A percentile compares a stretch with the other conserved stretches of the same genome.
Conservation (phyloP, 2,329 filamentous ascomycete genomes). For the Madurella mycetomatis region DNA sequence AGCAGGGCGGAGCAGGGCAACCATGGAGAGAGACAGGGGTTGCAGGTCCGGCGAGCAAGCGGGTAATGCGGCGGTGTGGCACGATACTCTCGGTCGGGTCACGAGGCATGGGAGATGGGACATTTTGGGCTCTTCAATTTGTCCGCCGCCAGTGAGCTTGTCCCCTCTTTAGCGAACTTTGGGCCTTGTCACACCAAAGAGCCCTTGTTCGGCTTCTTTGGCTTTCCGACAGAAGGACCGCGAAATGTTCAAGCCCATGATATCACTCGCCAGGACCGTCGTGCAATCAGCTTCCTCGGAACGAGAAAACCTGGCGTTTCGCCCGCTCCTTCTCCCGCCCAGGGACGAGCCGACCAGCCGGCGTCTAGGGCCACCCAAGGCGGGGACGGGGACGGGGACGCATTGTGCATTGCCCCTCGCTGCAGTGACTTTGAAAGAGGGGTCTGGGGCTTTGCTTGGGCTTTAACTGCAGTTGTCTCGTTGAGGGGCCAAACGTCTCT, state of each 20-base stretch:
- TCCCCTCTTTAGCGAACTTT: constrained; percentile 3
- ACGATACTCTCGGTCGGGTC: constrained; percentile 16
- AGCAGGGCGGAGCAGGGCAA: constrained; percentile 3
- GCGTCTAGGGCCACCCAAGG: background rate
- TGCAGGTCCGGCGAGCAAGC: background rate
- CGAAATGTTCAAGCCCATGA: constrained; percentile 13
- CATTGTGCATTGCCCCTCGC: background rate
- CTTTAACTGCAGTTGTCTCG: constrained; percentile 4
- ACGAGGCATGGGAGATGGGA: constrained; percentile 20
- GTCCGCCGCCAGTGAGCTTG: constrained; percentile 3
- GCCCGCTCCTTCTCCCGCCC: background rate
- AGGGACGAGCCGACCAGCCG: constrained; percentile 14
- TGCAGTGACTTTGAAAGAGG: constrained; percentile 8
- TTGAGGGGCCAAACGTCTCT: background rate
- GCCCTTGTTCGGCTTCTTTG: background rate
- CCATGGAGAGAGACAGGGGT: constrained; percentile 1
- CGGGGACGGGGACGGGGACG: background rate
- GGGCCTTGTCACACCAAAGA: constrained; percentile 15
- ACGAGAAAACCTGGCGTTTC: background rate
- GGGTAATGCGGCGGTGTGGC: constrained; percentile 22
- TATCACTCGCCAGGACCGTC: constrained; percentile 17
- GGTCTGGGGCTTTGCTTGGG: background rate
- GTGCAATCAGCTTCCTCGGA: constrained; percentile 16
- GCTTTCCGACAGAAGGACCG: constrained; percentile 5
- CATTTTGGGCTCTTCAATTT: constrained; percentile 17